Evolutionary conservation across 2,329 filamentous ascomycete genomes (phyloP), one percentile per base, ranked within the genome.

Genomic region (Xylariaceae sp.): DNA sequence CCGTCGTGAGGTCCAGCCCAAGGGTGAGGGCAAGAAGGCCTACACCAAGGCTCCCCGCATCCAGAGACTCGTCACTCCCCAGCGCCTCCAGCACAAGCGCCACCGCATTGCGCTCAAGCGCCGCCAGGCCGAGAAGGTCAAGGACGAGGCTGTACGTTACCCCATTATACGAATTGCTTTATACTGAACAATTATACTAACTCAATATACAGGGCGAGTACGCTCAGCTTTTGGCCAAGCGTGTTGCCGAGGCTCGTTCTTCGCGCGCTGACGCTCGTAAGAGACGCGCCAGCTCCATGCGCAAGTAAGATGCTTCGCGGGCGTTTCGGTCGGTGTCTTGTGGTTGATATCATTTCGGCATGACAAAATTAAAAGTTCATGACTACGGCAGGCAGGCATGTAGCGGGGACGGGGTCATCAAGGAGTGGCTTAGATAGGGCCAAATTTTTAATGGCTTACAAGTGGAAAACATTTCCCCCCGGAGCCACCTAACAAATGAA

Each of bases 31-130:
- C 82, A 95, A 94, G 84, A 89, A 90, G 83, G 82, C 92, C 73
- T 97, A 97, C 88, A 97, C 93, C 89, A 99, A 99, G 90, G 94
- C 94, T 74, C 94, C 94, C 80, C 95, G 93, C 87, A 99, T 99
- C 83, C 94, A 99, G 88, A 91, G 94, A 79, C 91, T 99, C 74
- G 92, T 99, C 74, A 99, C 94, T 76, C 94, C 94, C 79, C 94
- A 97, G 84, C 94, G 94, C 80, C 92, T 99, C 77, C 94, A 99
- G 87, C 94, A 96, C 89, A 99, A 97, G 90, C 92, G 94, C 76
- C 94, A 97, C 86, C 87, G 92, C 73, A 83, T 95, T 75, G 93
- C 94, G 75, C 89, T 99, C 82, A 99, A 99, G 92, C 91, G 93
- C 80, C 93, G 94, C 80, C 90, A 92, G 77, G 82, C 92, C 75